Conservation (phyloP, 768 basidiomycete species). For the Leccinum variicolor region DNA sequence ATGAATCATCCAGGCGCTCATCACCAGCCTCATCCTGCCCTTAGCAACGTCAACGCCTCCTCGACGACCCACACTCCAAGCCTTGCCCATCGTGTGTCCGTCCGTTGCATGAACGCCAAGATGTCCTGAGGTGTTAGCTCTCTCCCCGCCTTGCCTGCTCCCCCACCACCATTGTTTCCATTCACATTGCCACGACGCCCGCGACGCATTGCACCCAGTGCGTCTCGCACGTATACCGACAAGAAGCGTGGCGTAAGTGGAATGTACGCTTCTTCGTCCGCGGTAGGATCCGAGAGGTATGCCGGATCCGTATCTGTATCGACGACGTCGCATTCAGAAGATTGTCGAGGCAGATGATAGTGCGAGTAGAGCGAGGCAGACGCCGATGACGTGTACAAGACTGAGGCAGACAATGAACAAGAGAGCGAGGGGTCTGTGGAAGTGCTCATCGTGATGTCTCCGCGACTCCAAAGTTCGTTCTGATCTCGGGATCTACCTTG, state of each 20-base stretch:
- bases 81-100: constrained; percentile 63
- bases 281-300: constrained; percentile 57
- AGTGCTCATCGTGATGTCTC: constrained; percentile 17
- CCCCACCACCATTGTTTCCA: constrained; percentile 4
- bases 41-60: constrained; percentile 49
- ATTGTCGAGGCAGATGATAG: constrained; percentile 21
- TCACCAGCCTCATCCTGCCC: neutral
- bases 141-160: neutral
- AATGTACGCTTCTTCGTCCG: constrained; percentile 59
- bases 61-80: constrained; percentile 63
- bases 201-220: constrained; percentile 37
- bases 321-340: constrained; percentile 4
- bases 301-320: constrained; percentile 38
- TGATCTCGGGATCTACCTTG: neutral
- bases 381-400: constrained; percentile 18
- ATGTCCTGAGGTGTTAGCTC: constrained; percentile 45
- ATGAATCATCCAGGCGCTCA: neutral
- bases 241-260: constrained; percentile 55
- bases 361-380: constrained; percentile 24
- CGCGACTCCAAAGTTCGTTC: constrained; percentile 48
- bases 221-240: constrained; percentile 42
- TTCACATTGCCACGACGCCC: neutral
- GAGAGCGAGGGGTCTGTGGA: constrained; percentile 16
- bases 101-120: constrained; percentile 39
- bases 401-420: constrained; percentile 29